Percentiles rank a stretch among this genome's conserved stretches.
Evolutionary conservation across 2,329 filamentous ascomycete genomes (phyloP).

Genomic region (Graphilbum sp.): DNA sequence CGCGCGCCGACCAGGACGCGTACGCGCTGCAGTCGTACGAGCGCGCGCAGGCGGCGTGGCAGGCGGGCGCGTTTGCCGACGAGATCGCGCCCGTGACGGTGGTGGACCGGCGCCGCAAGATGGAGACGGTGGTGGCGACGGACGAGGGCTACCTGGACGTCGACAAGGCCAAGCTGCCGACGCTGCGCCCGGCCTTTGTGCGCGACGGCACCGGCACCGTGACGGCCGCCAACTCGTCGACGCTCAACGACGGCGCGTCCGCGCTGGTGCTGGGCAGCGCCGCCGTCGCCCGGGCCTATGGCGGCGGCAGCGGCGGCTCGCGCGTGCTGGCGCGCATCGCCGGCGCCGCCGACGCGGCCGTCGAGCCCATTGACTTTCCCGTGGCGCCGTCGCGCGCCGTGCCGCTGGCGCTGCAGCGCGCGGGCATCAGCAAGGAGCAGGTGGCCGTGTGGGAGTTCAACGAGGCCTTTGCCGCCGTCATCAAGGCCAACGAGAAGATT

Average conservation of each 20-base stretch:
- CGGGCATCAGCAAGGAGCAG: slow-evolving; percentile 80
- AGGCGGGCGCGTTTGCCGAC: slow-evolving; percentile 63
- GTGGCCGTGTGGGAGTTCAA: slow-evolving; percentile 97
- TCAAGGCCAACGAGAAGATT: slow-evolving; percentile 81
- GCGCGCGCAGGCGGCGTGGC: slow-evolving; percentile 82
- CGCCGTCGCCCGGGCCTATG: slow-evolving; percentile 66
- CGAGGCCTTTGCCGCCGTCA: slow-evolving; percentile 90
- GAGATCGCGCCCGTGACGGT: slow-evolving; percentile 84
- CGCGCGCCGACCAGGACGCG: slow-evolving; percentile 73
- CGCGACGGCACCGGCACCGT: slow-evolving; percentile 75
- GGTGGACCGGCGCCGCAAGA: slow-evolving; percentile 48
- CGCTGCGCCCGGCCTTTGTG: slow-evolving; percentile 81
- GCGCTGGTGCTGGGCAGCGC: slow-evolving; percentile 75
- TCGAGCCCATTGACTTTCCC: slow-evolving; percentile 87
- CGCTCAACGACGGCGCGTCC: slow-evolving; percentile 86
- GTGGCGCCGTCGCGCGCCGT: slow-evolving; percentile 85
- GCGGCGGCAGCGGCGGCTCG: slow-evolving; percentile 42
- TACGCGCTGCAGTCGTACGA: slow-evolving; percentile 84
- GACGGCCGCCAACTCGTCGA: slow-evolving; percentile 87
- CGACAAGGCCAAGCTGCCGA: slow-evolving; percentile 72
- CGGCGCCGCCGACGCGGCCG: slow-evolving; percentile 73
- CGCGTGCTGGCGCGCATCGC: slow-evolving; percentile 78
- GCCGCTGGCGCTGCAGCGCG: slow-evolving; percentile 71
- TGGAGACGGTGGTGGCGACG: slow-evolving; percentile 58
- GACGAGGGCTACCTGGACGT: slow-evolving; percentile 85